phyloP scores from a whole-genome alignment of 2,329 filamentous ascomycete species.

The Paramyrothecium sp. region DNA sequence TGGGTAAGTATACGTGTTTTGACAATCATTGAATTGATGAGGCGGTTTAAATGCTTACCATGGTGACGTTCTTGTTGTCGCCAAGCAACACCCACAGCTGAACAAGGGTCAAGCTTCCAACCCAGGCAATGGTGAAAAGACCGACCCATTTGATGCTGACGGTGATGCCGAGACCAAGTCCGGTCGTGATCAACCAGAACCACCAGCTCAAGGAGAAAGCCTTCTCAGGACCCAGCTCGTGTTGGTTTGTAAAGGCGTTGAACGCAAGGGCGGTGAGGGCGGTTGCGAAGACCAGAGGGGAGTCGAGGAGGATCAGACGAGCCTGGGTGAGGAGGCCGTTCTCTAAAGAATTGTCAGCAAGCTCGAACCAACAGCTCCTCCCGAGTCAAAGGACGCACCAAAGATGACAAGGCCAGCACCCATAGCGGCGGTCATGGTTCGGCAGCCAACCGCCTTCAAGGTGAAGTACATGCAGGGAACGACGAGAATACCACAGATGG shows the following conservation, averaged over 20 bases:
- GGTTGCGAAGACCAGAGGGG: conserved; percentile 89
- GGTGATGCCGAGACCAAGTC: conserved; percentile 84
- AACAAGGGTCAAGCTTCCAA: conserved; percentile 83
- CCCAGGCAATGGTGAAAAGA: conserved; percentile 97
- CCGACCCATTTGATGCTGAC: conserved; percentile 99
- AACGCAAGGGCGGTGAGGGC: conserved; percentile 89
- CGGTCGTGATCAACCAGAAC: conserved; percentile 92
- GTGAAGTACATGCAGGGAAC: conserved; percentile 94
- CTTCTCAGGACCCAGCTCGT: conserved; percentile 85
- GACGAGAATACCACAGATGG: conserved; percentile 81
- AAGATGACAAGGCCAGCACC: conserved; percentile 89
- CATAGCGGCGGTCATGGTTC: conserved; percentile 78
- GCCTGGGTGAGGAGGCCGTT: conserved; percentile 95
- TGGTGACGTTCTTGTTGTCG: conserved; percentile 80
- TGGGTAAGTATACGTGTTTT: conserved; percentile 11
- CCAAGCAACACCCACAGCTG: conserved; percentile 96
- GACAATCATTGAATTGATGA: background rate
- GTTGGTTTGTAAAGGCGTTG: conserved; percentile 92
- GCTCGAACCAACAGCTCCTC: too few species aligned
- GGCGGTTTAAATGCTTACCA: conserved; percentile 44
- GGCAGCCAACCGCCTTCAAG: conserved; percentile 85
- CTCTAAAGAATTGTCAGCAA: conserved; percentile 54
- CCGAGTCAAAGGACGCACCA: conserved; percentile 50
- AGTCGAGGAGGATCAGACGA: conserved; percentile 92
- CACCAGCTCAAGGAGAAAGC: conserved; percentile 92